A percentile compares a stretch with the other conserved stretches of the same genome.
Conservation (phyloP, 345 rosid species). For the Clarkia xantiana region DNA sequence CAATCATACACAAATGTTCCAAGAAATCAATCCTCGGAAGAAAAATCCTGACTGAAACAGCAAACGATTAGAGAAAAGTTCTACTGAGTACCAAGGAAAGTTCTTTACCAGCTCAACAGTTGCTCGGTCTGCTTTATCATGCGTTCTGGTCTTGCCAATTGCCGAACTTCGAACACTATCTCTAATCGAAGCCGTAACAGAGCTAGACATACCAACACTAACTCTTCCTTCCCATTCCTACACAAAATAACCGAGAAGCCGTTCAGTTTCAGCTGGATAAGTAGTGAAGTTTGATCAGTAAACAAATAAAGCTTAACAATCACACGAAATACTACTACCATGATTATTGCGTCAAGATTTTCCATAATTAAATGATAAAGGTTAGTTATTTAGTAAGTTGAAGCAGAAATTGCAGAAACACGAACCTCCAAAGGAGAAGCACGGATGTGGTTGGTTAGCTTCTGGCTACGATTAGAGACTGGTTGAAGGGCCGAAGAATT, state of each 20-base stretch:
- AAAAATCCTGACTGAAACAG: no score
- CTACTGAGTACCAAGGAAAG: background rate
- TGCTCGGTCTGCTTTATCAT: constrained; percentile 92
- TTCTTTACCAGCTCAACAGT: constrained; percentile 78
- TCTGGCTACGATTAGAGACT: constrained; percentile 63
- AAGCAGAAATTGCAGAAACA: background rate
- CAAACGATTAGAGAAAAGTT: no score
- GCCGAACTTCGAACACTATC: constrained; percentile 64
- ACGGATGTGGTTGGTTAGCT: constrained; percentile 53
- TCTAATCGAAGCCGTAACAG: constrained; percentile 89
- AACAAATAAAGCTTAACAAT: background rate
- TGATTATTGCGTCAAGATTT: no score
- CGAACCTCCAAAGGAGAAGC: constrained; percentile 78
- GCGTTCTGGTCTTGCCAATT: constrained; percentile 55
- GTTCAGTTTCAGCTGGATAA: no score
- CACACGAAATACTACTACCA: background rate
- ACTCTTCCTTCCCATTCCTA: constrained; percentile 94
- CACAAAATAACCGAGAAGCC: no score
- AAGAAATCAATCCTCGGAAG: no score
- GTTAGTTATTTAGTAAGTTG: background rate
- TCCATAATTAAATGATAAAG: no score
- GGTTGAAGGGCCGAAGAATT: constrained; percentile 61
- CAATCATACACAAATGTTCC: no score
- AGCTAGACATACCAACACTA: constrained; percentile 77
- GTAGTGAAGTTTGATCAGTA: no score